phyloP scores from a whole-genome alignment of 2,329 filamentous ascomycete genomes.

The Botrytis aclada region DNA sequence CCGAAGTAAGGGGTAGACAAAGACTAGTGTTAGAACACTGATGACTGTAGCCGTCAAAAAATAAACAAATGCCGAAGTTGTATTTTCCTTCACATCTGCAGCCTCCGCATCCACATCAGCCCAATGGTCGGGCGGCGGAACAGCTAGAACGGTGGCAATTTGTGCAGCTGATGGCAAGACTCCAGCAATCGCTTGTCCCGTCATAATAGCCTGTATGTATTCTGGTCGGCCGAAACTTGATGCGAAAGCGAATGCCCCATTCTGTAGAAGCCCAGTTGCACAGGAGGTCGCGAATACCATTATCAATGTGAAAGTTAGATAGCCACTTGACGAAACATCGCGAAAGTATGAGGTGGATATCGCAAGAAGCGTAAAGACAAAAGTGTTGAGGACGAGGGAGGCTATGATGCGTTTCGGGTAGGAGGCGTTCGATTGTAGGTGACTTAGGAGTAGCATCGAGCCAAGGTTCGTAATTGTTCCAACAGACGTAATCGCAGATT shows the following conservation, averaged over 20 bases:
- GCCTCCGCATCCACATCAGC: slow-evolving; percentile 26
- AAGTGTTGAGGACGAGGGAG: slow-evolving; percentile 73
- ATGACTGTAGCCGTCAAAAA: slow-evolving; percentile 84
- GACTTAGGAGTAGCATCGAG: slow-evolving; percentile 72
- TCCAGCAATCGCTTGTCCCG: slow-evolving; percentile 86
- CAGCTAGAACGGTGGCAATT: slow-evolving; percentile 74
- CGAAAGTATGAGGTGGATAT: slow-evolving; percentile 72
- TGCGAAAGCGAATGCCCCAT: slow-evolving; percentile 90
- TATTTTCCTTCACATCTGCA: slow-evolving; percentile 42
- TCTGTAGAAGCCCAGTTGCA: slow-evolving; percentile 84
- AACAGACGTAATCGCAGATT: slow-evolving; percentile 82
- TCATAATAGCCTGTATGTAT: slow-evolving; percentile 96
- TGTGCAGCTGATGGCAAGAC: slow-evolving; percentile 86
- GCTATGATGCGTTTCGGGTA: slow-evolving; percentile 83
- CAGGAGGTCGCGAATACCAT: slow-evolving; percentile 79
- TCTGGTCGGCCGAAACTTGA: slow-evolving; percentile 79
- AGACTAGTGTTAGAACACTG: slow-evolving; percentile 65
- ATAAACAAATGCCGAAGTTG: slow-evolving; percentile 79
- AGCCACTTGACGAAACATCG: slow-evolving; percentile 57
- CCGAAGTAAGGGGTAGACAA: slow-evolving; percentile 70
- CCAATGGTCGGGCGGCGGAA: slow-evolving; percentile 47
- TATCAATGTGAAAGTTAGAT: slow-evolving; percentile 77
- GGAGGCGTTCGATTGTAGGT: slow-evolving; percentile 76
- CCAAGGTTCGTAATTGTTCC: slow-evolving; percentile 80
- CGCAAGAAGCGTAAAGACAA: slow-evolving; percentile 73